These are phyloP conservation scores for Coelastrella sp. DNA, from an alignment of 139 green algal species.

Conservation along the genomic window DNA sequence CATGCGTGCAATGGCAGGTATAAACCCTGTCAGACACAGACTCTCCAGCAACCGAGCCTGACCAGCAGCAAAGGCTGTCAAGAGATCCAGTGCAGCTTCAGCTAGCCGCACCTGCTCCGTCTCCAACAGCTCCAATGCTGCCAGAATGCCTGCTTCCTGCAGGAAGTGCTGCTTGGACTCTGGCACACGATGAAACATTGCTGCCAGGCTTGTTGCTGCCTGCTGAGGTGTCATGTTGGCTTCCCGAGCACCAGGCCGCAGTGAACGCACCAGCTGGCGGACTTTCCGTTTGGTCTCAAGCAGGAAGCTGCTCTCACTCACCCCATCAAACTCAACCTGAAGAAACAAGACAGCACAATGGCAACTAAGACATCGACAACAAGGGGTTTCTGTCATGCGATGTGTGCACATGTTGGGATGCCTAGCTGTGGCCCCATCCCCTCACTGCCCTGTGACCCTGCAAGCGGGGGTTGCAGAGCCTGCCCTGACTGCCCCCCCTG, in stretches of 20 bases:
- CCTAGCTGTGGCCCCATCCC: too few species aligned
- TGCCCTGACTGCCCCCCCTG: background rate
- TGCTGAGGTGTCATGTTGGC: constrained; percentile 49
- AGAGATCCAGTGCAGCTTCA: background rate
- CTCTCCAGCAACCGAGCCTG: constrained; percentile 67
- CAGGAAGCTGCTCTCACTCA: constrained; percentile 32
- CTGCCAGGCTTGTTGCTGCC: constrained; percentile 12
- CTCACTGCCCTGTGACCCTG: background rate
- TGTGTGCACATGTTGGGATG: too few species aligned
- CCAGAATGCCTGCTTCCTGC: constrained; percentile 70
- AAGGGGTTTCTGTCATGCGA: too few species aligned
- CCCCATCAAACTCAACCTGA: background rate
- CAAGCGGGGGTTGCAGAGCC: too few species aligned
- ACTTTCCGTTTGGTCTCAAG: constrained; percentile 55
- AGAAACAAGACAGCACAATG: background rate
- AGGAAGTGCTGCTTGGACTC: constrained; percentile 69
- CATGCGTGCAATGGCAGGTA: constrained; percentile 71
- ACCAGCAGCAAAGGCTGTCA: constrained; percentile 43
- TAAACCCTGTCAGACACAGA: constrained; percentile 78
- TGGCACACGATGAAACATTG: constrained; percentile 4
- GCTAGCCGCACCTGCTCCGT: constrained; percentile 46
- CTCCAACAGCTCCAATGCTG: constrained; percentile 83
- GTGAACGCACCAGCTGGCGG: constrained; percentile 66
- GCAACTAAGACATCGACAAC: background rate
- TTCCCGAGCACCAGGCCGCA: constrained; percentile 60